Conservation (phyloP, 306 rosid genomes). For the Dryas octopetala region DNA sequence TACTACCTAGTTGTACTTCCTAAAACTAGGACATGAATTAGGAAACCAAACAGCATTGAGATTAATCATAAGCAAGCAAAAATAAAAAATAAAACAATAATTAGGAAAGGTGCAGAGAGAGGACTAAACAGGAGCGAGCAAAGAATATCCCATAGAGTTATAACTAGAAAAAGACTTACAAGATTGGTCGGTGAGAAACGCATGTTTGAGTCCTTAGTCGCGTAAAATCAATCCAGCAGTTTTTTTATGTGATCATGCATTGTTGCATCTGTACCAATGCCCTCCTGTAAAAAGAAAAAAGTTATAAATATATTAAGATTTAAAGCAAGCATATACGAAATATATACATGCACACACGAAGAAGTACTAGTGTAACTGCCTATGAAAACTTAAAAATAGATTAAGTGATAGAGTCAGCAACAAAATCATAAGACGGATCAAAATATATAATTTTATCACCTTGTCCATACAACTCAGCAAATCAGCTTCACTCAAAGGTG, state of each 20-base stretch:
- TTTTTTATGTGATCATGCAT: slow-evolving; percentile 99
- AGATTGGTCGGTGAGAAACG: slow-evolving; percentile 93
- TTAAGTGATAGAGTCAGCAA: slow-evolving; percentile 13
- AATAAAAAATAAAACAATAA: neutral
- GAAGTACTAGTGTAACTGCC: neutral
- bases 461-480: slow-evolving; percentile 93
- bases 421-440: slow-evolving; percentile 26
- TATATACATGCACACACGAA: neutral
- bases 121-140: neutral
- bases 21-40: neutral
- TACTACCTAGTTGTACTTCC: too few relatives aligned
- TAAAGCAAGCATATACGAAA: neutral
- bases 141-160: slow-evolving; percentile 8
- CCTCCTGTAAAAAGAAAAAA: slow-evolving; percentile 54
- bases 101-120: neutral
- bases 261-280: slow-evolving; percentile 98
- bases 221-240: slow-evolving; percentile 89
- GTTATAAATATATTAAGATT: slow-evolving; percentile 1
- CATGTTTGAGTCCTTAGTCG: slow-evolving; percentile 75
- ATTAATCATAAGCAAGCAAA: neutral
- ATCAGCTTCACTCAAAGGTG: slow-evolving; percentile 98
- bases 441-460: slow-evolving; percentile 42
- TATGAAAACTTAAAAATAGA: slow-evolving; percentile 1
- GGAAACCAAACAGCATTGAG: neutral
- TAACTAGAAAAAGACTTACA: slow-evolving; percentile 39